Evolutionary conservation across 257 asterid species (phyloP).

Genomic region (Solanum gandarillasii): DNA sequence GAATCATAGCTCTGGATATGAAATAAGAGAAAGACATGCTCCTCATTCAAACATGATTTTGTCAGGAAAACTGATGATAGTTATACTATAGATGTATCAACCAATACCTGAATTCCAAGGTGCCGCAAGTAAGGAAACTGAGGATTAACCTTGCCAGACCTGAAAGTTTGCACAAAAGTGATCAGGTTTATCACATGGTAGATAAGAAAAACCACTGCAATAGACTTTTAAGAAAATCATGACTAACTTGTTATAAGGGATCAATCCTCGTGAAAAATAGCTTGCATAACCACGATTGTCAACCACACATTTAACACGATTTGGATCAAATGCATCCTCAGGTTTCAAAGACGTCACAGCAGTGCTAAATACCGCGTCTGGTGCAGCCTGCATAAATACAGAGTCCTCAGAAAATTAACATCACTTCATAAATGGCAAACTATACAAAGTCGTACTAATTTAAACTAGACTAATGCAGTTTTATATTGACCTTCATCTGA

Average conservation of each 20-base stretch:
- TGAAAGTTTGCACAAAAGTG: slow-evolving; percentile 7
- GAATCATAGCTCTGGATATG: slow-evolving; percentile 68
- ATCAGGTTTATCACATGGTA: not conserved
- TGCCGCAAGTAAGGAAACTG: slow-evolving; percentile 80
- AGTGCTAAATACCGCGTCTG: slow-evolving; percentile 88
- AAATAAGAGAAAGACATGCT: not conserved
- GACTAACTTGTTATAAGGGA: slow-evolving; percentile 79
- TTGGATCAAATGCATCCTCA: slow-evolving; percentile 79
- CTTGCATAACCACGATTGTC: slow-evolving; percentile 75
- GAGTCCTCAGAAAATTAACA: not conserved
- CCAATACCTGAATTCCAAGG: slow-evolving; percentile 77
- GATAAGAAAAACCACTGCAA: not conserved
- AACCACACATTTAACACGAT: slow-evolving; percentile 79
- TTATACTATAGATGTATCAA: not conserved
- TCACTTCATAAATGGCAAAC: not conserved
- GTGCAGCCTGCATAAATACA: slow-evolving; percentile 52
- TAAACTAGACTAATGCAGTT: not conserved
- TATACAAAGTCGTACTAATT: not conserved
- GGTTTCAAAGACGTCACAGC: slow-evolving; percentile 73
- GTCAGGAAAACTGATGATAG: not conserved
- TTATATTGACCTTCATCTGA: not conserved
- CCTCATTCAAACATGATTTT: not conserved
- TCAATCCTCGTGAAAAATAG: slow-evolving; percentile 75
- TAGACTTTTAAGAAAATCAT: not conserved
- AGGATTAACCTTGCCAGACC: slow-evolving; percentile 64